Percentiles rank a stretch among this genome's conserved stretches.
Evolutionary conservation across 768 basidiomycete species (phyloP).

Genomic region (Tylopilus felleus): DNA sequence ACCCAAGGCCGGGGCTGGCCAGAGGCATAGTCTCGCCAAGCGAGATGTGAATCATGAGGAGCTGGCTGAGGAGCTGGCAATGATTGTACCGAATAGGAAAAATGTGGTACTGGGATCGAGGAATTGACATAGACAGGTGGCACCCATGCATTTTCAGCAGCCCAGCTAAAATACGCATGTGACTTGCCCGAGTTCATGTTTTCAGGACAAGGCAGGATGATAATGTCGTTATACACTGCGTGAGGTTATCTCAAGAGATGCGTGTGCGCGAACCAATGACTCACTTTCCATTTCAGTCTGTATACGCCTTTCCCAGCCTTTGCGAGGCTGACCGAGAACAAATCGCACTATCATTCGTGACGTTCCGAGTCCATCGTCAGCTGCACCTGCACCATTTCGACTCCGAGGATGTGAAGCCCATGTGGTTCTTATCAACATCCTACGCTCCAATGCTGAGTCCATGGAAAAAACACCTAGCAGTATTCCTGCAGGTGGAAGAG

Average conservation of each 20-base stretch:
- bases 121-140: conserved; percentile 65
- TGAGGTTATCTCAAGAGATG: background rate
- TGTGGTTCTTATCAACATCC: conserved; percentile 83
- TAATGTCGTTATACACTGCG: conserved; percentile 82
- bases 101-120: conserved; percentile 40
- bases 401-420: conserved; percentile 86
- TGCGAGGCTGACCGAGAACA: conserved; percentile 79
- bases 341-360: conserved; percentile 87
- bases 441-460: conserved; percentile 78
- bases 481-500: conserved; percentile 77
- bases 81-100: conserved; percentile 66
- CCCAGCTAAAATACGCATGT: conserved; percentile 90
- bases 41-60: conserved; percentile 64
- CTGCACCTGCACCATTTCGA: conserved; percentile 65
- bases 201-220: conserved; percentile 79
- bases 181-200: conserved; percentile 98
- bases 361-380: conserved; percentile 70
- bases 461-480: conserved; percentile 90
- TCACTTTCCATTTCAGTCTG: conserved; percentile 88
- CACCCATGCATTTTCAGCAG: conserved; percentile 86
- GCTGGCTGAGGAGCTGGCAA: conserved; percentile 58
- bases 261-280: conserved; percentile 27
- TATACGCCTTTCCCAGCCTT: conserved; percentile 75
- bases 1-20: conserved; percentile 61
- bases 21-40: conserved; percentile 47